Evolutionary conservation across 148 eudicot genomes (phyloP), one percentile per base, ranked within the genome.

Genomic region (Rhododendron molle): DNA sequence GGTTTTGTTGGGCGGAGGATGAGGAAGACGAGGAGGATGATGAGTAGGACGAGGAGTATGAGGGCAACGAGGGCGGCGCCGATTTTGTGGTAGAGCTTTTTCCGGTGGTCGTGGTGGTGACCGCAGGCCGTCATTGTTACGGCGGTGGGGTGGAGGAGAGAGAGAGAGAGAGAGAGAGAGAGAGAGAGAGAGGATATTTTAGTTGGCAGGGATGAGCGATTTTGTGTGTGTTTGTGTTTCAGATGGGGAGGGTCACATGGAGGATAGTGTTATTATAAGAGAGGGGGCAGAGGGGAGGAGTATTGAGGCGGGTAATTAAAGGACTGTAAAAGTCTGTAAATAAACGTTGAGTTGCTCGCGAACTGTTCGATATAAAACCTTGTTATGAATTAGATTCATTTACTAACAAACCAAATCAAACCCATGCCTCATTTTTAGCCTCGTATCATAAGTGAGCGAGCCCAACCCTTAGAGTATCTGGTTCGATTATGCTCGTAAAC

Each of bases 1-100:
- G 93, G 93, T 50, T 92, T 92, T 0, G 91, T 89, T 0, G 93
- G 93, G 0, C 91, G 93, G 20, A 92, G 91, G 88, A 92, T 88
- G 7, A 83, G 74, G 90, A 90, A 92, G 2, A 90, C 23, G 13
- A 92, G 87, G 84, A 92, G 87, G 46, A 92, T 65, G 5, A 84
- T 36, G 28, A 90, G 21, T 36, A 90, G 86, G 84, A 89, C 76
- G 26, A 90, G 26, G 84, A 88, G 40, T 76, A 89, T 60, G 5
- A 88, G 73, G 84, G 80, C 60, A 5, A 88, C 21, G 16, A 89
- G 5, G 12, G 28, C 87, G 4, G 71, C 86, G 2, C 4, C 2
- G 20, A 71, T 15, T 8, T 11, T 4, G 18, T 38, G 76, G 76
- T 12, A 4, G 16, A n/a, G 7, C 1, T 5, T 3, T 71, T 30